Base-by-base conservation (phyloP, 139 green algal genomes). In the Pleodorina starrii region DNA sequence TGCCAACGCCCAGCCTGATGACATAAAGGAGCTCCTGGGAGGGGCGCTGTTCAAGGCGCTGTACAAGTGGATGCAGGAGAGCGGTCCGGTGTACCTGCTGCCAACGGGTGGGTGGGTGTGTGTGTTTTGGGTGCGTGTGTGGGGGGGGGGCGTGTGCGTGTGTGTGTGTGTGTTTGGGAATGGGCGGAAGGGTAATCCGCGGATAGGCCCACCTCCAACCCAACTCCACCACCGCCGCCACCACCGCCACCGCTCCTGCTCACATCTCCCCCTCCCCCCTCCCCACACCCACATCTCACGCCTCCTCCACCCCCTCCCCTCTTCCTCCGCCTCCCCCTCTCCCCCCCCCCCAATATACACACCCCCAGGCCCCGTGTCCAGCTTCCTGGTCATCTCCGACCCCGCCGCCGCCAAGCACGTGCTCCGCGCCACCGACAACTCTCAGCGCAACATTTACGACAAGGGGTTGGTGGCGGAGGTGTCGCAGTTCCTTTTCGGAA, bases 1-100 rank as follows among this genome's bases (percentile, higher is more conserved):
- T 29, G 98, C 97, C 0, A 94, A 99, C 87, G 97, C 98, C 43
- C 97, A 98, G 93, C 95, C 98, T 25, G 97, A 98, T 2, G 97
- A 99, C 92, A 99, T 99, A 74, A 92, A 98, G 83, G 97, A 99
- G 74, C 92, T 99, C 43, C 93, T 99, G 57, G 98, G 98, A 0
- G 98, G 98, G 3, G 98, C 97, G 1, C 94, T 99, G 35, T 99
- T 99, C 91, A 95, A 97, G 71, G 95, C 96, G 12, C 90, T 98
- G 76, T 97, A 94, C 93, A 97, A 97, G 88, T 97, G 95, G 94
- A 96, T 97, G 94, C 5, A 72, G 54, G 97, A 99, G 89, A 94
- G 87, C 17, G 98, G 98, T 0, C 97, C 98, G 9, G 94, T 99
- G 14, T 99, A 99, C 93, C 95, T 99, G 68, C 95, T 99, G 51